Percentiles rank a stretch among this genome's conserved stretches.
phyloP scores from a whole-genome alignment of 495 filamentous ascomycete species.

The Copromyces sp. region DNA sequence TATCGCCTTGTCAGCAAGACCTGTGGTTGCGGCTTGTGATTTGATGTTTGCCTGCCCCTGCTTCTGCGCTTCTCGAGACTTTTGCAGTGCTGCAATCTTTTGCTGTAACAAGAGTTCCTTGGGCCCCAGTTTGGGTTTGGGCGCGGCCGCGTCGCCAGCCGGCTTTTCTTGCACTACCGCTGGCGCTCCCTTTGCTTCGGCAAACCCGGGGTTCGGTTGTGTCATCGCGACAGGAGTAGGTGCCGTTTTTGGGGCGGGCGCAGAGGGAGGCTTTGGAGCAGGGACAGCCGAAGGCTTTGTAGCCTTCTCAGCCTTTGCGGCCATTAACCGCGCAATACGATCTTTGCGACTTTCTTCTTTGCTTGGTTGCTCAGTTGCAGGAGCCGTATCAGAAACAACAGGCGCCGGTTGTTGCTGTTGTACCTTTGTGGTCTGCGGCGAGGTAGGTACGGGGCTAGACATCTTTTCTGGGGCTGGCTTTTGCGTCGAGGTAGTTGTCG shows the following conservation, averaged over 20 bases:
- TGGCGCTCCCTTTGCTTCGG: slow-evolving; percentile 5
- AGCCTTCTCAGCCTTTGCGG: slow-evolving; percentile 39
- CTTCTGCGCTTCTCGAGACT: slow-evolving; percentile 20
- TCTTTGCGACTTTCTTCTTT: slow-evolving; percentile 65
- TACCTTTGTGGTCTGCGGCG: neutral
- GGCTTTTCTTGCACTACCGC: slow-evolving; percentile 2
- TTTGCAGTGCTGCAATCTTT: slow-evolving; percentile 38
- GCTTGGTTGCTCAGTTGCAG: slow-evolving; percentile 14
- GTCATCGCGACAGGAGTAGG: neutral
- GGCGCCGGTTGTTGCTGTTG: slow-evolving; percentile 2
- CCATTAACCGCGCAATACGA: slow-evolving; percentile 62
- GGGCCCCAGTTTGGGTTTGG: slow-evolving; percentile 26
- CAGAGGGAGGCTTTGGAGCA: neutral
- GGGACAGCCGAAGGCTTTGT: neutral
- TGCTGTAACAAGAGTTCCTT: slow-evolving; percentile 37
- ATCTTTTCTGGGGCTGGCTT: neutral
- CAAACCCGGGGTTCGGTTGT: neutral
- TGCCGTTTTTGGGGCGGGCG: neutral
- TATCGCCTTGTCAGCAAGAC: neutral
- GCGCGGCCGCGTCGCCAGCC: slow-evolving; percentile 3
- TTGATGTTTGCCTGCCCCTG: slow-evolving; percentile 7
- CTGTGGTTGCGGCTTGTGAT: neutral
- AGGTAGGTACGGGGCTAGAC: neutral
- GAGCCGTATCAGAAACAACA: slow-evolving; percentile 4
- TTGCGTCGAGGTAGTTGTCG: neutral